These are phyloP conservation scores for Byssothecium circinans DNA, from an alignment of 2,329 filamentous ascomycete genomes.

Conservation along the genomic window DNA sequence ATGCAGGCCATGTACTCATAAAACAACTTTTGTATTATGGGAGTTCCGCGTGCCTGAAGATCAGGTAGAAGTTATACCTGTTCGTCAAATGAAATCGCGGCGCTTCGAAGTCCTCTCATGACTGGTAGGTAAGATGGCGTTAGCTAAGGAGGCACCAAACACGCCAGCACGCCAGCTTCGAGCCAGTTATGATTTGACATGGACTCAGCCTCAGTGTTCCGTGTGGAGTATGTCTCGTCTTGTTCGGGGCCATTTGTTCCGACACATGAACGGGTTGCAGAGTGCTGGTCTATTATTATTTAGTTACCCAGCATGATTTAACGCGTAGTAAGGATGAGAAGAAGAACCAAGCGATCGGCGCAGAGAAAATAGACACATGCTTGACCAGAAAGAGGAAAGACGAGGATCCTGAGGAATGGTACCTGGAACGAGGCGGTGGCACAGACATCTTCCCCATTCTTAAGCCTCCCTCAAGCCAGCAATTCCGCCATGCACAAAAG, in stretches of 20 bases:
- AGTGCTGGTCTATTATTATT: conserved; percentile 5
- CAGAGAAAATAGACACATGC: neutral
- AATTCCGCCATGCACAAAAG: conserved; percentile 15
- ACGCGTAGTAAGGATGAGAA: too few relatives aligned
- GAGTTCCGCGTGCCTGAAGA: conserved; percentile 6
- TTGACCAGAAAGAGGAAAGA: neutral
- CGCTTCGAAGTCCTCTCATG: conserved; percentile 20
- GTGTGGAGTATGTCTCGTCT: neutral
- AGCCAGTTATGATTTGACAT: conserved; percentile 17
- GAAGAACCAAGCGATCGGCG: neutral
- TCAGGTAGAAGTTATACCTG: conserved; percentile 30
- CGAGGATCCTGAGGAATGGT: conserved; percentile 10
- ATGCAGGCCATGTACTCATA: conserved; percentile 1
- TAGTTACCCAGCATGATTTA: neutral
- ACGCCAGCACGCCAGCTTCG: conserved; percentile 26
- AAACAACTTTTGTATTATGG: too few relatives aligned
- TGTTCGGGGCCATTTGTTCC: neutral
- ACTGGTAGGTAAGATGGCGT: conserved; percentile 3
- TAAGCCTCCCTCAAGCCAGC: conserved; percentile 12
- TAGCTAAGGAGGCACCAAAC: conserved; percentile 13
- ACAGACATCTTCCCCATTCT: conserved; percentile 14
- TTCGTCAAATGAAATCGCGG: conserved; percentile 22
- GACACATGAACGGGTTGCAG: neutral
- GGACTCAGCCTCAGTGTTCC: conserved; percentile 32
- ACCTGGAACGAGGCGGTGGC: conserved; percentile 28